Evolutionary conservation across 495 filamentous ascomycete genomes (phyloP), one percentile per base, ranked within the genome.

Genomic region (Penicillium waksmanii): DNA sequence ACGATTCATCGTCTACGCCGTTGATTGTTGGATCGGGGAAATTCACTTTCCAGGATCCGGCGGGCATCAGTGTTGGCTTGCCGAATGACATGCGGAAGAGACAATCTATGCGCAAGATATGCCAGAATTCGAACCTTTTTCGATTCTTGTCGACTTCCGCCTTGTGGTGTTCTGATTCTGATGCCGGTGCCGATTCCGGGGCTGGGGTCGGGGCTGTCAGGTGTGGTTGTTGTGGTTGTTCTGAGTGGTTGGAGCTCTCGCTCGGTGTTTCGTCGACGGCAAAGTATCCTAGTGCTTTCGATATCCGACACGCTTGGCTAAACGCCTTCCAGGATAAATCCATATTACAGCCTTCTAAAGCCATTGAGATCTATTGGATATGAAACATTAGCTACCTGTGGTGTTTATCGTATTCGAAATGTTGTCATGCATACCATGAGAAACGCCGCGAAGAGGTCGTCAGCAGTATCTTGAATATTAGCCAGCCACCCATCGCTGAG

Each of bases 61-160:
- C 17, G 1, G 58, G n/a, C 11, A 68, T 68, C 1, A 62, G 31
- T 4, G 59, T 43, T 10, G 62, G 66, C 43, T 61, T 65, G 4
- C 62, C 60, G 36, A 68, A 65, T 1, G 56, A 63, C 10, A 63
- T 13, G 3, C 66, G 62, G 27, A 68, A 68, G 4, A 65, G 38
- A 53, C 59, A 65, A 27, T 68, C 66, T 5, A 34, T 54, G 6
- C 62, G 62, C 3, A 68, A 27, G 3, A 68, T 46, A 23, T 68
- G 62, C 66, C 66, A 68, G 46, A 68, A 68, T 38, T 68, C 66
- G 54, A 68, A 65, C 15, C 66, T 59, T 48, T 63, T 65, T 31
- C 62, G 59, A 44, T 68, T 68, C 13, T 53, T 46, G 6, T 63
- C 57, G 13, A 65, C 34, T 44, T 60, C 58, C 2, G 21, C 49